Base-by-base conservation (phyloP, 129 eudicot species). In the Saussurea involucrata region DNA sequence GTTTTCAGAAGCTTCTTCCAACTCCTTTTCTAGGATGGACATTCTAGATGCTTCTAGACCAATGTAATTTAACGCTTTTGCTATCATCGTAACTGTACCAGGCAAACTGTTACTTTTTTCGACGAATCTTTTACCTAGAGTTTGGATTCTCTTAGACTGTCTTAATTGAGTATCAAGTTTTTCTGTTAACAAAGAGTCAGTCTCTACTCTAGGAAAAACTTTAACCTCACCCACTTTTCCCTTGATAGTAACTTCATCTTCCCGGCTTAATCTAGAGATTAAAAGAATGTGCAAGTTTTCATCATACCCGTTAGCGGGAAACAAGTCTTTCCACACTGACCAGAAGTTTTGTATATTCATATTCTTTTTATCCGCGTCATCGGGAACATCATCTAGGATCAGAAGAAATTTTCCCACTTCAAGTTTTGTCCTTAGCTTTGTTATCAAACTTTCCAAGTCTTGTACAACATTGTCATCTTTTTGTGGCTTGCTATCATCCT, bases 41-140 rank as follows among this genome's bases (percentile, higher is more conserved):
- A 55, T 63, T 15, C 80, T 57, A 13, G 81, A 72, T 12, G 29
- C 78, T 57, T 69, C 66, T 25, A 37, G 20, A 20, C 77, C 76
- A 63, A 73, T 72, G 77, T 77, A 78, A 58, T 60, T 77, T 36
- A 88, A 65, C 44, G 67, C 70, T 78, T 83, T 88, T 13, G 82
- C 89, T 27, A 76, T 33, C 74, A 77, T 40, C 4, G 49, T 66
- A 33, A 88, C 61, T 40, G 69, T 63, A 44, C 78, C 72, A 11
- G 89, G 88, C 61, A 76, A 24, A 58, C 32, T 27, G 5, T 69
- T 71, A n/a, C 77, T 66, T 67, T 31, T 42, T 11, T 78, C 44
- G 8, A 78, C 25, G 24, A 81, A 71, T 11, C 2, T 13, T 44
- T 61, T 24, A 33, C 68, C 73, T 53, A 71, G 24, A 20, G 8